A percentile compares a stretch with the other conserved stretches of the same genome.
Conservation (phyloP, 192 early-diverging fungal genomes). For the Umbelopsis vinacea region DNA sequence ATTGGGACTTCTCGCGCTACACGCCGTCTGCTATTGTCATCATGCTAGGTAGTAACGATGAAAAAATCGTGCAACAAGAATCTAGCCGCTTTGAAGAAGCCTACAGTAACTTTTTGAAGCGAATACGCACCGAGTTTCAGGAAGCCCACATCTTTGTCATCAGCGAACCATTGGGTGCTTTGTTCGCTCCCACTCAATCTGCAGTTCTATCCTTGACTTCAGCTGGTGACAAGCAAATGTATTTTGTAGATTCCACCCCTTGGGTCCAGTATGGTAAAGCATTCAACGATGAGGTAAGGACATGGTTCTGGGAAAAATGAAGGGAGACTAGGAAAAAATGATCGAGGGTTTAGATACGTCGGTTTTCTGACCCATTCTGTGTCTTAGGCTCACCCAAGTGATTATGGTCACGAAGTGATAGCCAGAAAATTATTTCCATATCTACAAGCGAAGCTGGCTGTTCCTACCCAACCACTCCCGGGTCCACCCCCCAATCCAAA, state of each 20-base stretch:
- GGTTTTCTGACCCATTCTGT: no score
- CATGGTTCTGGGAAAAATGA: no score
- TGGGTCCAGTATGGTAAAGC: conserved; percentile 33
- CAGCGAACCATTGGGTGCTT: conserved; percentile 30
- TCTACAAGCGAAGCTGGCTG: conserved; percentile 27
- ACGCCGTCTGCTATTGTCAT: conserved; percentile 21
- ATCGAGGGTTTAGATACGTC: no score
- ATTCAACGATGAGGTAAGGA: conserved; percentile 10
- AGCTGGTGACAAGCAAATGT: conserved; percentile 28
- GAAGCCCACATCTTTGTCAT: conserved; percentile 22
- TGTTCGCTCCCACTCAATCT: conserved; percentile 22
- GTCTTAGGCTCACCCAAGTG: conserved; percentile 27
- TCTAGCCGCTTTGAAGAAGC: background rate
- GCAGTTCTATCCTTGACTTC: conserved; percentile 19
- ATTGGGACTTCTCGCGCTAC: conserved; percentile 15
- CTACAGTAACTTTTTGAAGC: conserved; percentile 1
- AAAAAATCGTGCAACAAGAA: background rate
- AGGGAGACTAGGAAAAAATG: no score
- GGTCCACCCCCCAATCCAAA: conserved; percentile 31
- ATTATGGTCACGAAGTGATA: conserved; percentile 25
- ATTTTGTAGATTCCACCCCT: conserved; percentile 33
- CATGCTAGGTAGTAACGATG: conserved; percentile 29
- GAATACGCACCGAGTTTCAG: conserved; percentile 9
- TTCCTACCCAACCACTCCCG: conserved; percentile 27
- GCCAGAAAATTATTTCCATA: conserved; percentile 28